Percentiles rank a stretch among this genome's conserved stretches.
phyloP scores from a whole-genome alignment of 1,139 yeast species.

The Lodderomyces elongisporus region DNA sequence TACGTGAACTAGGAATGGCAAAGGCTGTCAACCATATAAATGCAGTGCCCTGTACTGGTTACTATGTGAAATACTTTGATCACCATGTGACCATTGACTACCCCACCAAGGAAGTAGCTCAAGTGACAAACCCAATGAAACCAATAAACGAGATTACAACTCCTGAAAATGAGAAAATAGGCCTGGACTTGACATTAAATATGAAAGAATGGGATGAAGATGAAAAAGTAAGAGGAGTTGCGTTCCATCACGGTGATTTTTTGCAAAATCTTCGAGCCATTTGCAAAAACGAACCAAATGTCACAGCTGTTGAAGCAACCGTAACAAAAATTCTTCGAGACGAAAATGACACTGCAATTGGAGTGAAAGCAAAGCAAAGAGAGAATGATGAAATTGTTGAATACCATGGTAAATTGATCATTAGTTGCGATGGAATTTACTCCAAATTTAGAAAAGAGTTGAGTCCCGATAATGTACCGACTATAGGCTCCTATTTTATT shows the following conservation, averaged over 20 bases:
- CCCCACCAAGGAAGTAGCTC: conserved; percentile 55
- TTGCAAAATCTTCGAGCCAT: conserved; percentile 69
- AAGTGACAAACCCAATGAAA: conserved; percentile 35
- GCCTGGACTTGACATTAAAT: conserved; percentile 45
- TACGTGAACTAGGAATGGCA: conserved; percentile 75
- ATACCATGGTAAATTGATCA: conserved; percentile 50
- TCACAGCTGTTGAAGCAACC: conserved; percentile 76
- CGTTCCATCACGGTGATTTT: conserved; percentile 91
- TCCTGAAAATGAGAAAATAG: conserved; percentile 49
- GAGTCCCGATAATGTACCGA: conserved; percentile 52
- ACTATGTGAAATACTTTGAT: conserved; percentile 66
- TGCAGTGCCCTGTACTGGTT: conserved; percentile 76
- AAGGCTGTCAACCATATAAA: conserved; percentile 76
- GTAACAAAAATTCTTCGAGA: conserved; percentile 58
- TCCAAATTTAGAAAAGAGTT: conserved; percentile 84
- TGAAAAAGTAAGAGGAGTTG: conserved; percentile 67
- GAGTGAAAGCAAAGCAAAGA: conserved; percentile 50
- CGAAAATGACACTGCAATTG: conserved; percentile 54
- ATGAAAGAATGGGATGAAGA: conserved; percentile 54
- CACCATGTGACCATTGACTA: conserved; percentile 59
- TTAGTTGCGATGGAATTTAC: conserved; percentile 91
- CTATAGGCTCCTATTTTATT: conserved; percentile 77
- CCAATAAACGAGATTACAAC: conserved; percentile 51
- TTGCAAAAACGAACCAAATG: conserved; percentile 63
- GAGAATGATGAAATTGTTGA: conserved; percentile 16